Evolutionary conservation across 225 moss, liverwort and hornwort species (phyloP), one percentile per base, ranked within the genome.

Genomic region (Marchantia paleacea): DNA sequence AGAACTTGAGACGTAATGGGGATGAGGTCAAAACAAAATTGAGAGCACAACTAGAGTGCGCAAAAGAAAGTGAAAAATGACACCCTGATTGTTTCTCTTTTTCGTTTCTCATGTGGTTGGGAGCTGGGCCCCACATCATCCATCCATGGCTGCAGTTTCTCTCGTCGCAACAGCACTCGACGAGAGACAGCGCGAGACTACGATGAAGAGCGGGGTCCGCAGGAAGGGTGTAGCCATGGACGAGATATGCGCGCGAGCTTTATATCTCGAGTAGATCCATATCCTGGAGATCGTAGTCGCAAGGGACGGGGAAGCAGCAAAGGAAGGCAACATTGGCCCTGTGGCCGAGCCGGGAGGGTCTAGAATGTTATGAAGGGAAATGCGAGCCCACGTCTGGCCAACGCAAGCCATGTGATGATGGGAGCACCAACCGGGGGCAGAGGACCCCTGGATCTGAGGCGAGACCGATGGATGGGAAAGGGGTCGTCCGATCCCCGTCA

Each of bases 361-460:
- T 57, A 19, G 22, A 26, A 66, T 26, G 19, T 60, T 10, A 66
- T 66, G 66, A 66, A 66, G 66, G 57, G 19, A 29, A 29, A 66
- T 22, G 29, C 71, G 48, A 47, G 39, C 39, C 39, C 71, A 71
- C 47, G 71, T 71, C 47, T 12, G 48, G 19, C 48, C 71, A 71
- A 71, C 71, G 47, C 71, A 71, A 18, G 71, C 71, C 71, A 71
- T 71, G 71, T 71, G 71, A 30, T 66, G 66, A 66, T 66, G 66
- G 66, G n/a, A 24, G 19, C 16, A 66, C 66, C 19, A 3, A 47
- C 18, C 10, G 14, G 20, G 25, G n/a, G 29, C 4, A 24, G 18
- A 60, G 13, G 68, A 68, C 68, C 71, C 71, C 48, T 50, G 71
- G 71, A 71, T 71, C 49, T 50, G 16, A 47, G 71, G 71, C 71